Base-by-base conservation (phyloP, 1,139 yeast genomes). In the Casaregolazyma suthepensis region DNA sequence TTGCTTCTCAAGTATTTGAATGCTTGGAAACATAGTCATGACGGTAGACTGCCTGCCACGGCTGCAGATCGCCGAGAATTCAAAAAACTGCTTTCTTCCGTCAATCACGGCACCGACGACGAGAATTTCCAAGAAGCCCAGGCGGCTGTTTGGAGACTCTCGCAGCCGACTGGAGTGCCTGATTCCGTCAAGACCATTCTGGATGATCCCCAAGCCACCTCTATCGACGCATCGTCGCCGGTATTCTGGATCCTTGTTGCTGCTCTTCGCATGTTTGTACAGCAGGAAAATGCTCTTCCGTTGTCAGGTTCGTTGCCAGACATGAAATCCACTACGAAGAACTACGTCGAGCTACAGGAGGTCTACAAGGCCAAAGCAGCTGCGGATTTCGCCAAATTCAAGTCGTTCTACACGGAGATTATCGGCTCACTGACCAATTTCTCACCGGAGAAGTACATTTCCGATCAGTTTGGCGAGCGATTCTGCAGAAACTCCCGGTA, bases 231-330 rank as follows among this genome's bases (percentile, higher is more conserved):
- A 12, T 43, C 38, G 17, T 53, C 67, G 3, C 49, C 66, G 12
- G 57, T 75, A 7, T 85, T 89, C 61, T 86, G 95, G 94, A 66
- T 79, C 1, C 74, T 83, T 19, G 75, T 81, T 0, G 71, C 70
- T 37, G 85, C 91, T 0, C 70, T 91, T 50, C 71, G 76, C 38
- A 59, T 61, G 3, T 91, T 82, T 65, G 74, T 83, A 5, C 57
- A 56, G 17, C 51, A 59, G 1, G 56, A 57, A 6, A 68, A 72
- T n/a, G 64, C 68, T 19, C 69, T 87, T 22, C 97, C 97, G 0
- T 71, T 89, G 2, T 76, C 85, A 2, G 96, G 96, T 0, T 77
- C 74, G 1, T 66, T 91, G 12, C 96, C 96, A 0, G 98, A 91
- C 67, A 91, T 93, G 97, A 86, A 87, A 37, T 80, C 96, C 0